These are phyloP conservation scores for Penicillium odoratum DNA, from an alignment of 495 filamentous ascomycete species.

Conservation along the genomic window DNA sequence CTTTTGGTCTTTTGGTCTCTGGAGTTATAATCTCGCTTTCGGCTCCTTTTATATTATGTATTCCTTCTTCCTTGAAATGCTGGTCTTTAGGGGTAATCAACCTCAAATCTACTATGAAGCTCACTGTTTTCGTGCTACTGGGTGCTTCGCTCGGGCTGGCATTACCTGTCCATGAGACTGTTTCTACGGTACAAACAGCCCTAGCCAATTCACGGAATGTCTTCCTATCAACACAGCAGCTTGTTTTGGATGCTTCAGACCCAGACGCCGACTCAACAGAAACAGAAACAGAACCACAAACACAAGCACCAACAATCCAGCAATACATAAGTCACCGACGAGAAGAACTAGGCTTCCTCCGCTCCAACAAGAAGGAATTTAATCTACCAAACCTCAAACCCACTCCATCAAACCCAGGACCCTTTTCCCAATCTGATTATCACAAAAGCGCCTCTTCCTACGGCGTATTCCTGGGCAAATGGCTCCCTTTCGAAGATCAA, in stretches of 20 bases:
- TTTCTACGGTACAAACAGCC: neutral
- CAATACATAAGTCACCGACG: neutral
- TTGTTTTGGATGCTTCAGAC: neutral
- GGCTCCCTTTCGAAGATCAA: conserved; percentile 1
- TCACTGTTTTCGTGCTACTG: neutral
- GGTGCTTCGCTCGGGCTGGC: conserved; percentile 3
- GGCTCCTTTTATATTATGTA: neutral
- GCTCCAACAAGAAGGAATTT: conserved; percentile 3
- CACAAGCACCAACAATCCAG: neutral
- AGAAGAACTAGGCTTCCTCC: conserved; percentile 4
- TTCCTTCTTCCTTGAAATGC: neutral
- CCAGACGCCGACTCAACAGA: too few species aligned
- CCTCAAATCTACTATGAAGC: conserved; percentile 3
- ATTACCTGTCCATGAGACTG: conserved; percentile 2
- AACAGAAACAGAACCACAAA: neutral
- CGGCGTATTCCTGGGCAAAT: conserved; percentile 6
- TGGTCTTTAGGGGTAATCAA: neutral
- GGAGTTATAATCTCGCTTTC: neutral
- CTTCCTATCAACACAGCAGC: neutral
- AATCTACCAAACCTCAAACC: neutral
- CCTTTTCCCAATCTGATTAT: neutral
- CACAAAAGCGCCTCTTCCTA: conserved; percentile 1
- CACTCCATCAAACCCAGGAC: neutral
- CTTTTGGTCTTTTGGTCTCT: neutral
- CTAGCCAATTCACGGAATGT: neutral